A percentile compares a stretch with the other conserved stretches of the same genome.
Conservation (phyloP, 176 grass and related monocot species). For the Carex parvula region DNA sequence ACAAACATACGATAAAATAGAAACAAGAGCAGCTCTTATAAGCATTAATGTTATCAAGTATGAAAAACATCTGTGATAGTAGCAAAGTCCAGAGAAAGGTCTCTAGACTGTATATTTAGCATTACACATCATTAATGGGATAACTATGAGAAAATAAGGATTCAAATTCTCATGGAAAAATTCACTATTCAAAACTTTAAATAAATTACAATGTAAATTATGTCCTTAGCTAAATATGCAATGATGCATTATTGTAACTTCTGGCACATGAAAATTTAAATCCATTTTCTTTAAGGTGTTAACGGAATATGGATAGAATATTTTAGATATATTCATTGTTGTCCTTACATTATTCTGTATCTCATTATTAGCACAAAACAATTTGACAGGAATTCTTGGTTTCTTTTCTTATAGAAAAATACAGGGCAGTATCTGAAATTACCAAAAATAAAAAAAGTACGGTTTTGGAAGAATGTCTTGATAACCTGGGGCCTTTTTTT, state of each 20-base stretch:
- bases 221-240: not conserved
- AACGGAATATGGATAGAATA: not conserved
- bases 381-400: not conserved
- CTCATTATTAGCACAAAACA: not conserved
- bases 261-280: not conserved
- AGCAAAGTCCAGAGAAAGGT: not conserved
- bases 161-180: not conserved
- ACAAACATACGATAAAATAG: not conserved
- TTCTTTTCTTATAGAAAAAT: not conserved
- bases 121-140: not conserved
- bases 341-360: not conserved
- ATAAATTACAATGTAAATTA: not conserved
- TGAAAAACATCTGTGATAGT: not conserved
- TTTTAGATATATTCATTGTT: not conserved
- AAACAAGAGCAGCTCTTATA: not conserved
- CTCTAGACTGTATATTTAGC: not conserved
- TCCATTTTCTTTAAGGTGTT: not conserved
- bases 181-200: slow-evolving; percentile 2
- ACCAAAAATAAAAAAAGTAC: not conserved
- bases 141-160: not conserved
- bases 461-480: not conserved
- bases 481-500: not conserved
- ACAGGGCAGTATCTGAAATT: not conserved
- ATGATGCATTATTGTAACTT: not conserved
- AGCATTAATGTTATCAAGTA: not conserved